Percentiles rank a stretch among this genome's conserved stretches.
Conservation (phyloP, 1,284 basidiomycete genomes). For the Ceratobasidium sp. region DNA sequence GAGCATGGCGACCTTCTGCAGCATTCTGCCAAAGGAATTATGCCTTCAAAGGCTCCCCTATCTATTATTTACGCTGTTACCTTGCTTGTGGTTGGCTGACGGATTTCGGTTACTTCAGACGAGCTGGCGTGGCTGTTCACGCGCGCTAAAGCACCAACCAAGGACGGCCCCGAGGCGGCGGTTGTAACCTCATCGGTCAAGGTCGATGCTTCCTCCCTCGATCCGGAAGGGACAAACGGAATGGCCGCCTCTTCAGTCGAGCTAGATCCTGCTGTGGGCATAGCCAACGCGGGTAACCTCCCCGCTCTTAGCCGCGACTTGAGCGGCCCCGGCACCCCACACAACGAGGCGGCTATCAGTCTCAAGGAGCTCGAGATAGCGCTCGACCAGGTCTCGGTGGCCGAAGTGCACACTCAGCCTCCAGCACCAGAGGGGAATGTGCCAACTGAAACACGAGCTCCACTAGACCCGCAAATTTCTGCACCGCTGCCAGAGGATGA, state of each 20-base stretch:
- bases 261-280: not conserved
- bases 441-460: slow-evolving; percentile 3
- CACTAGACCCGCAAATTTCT: not conserved
- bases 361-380: not conserved
- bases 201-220: not conserved
- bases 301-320: not conserved
- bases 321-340: slow-evolving; percentile 1
- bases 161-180: not conserved
- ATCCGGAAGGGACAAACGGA: not conserved
- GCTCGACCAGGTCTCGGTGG: not conserved
- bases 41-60: not conserved
- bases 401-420: slow-evolving; percentile 12
- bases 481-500: not conserved
- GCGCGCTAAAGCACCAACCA: slow-evolving; percentile 58
- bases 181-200: slow-evolving; percentile 2
- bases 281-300: not conserved
- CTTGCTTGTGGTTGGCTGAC: not conserved
- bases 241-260: not conserved
- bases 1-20: too few relatives aligned
- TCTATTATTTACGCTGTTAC: not conserved
- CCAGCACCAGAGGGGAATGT: not conserved
- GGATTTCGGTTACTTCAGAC: slow-evolving; percentile 63
- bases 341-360: not conserved
- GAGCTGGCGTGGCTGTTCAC: slow-evolving; percentile 87
- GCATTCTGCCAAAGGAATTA: too few relatives aligned